These are phyloP conservation scores for Schoenoplectus tabernaemontani DNA, from an alignment of 202 grass and related monocot species.

Conservation along the genomic window DNA sequence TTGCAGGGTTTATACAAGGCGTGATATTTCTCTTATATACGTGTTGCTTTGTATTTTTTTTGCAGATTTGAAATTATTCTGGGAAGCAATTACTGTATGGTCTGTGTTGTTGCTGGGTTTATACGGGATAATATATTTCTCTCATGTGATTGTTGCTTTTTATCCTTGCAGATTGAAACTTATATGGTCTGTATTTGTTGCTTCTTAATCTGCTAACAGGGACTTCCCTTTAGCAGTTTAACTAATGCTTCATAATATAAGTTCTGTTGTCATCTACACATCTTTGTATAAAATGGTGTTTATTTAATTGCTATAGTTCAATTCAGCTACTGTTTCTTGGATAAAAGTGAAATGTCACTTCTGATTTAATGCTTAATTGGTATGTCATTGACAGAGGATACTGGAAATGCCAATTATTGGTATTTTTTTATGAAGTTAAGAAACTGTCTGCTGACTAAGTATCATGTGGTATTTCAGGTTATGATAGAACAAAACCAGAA, in stretches of 20 bases:
- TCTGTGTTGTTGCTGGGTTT: neutral
- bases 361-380: neutral
- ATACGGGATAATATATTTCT: neutral
- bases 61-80: neutral
- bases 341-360: neutral
- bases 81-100: neutral
- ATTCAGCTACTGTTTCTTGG: neutral
- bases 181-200: neutral
- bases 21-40: neutral
- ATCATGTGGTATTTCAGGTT: slow-evolving; percentile 27
- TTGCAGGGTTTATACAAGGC: neutral
- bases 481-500: slow-evolving; percentile 76
- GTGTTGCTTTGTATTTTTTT: neutral
- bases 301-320: neutral
- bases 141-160: neutral
- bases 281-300: neutral
- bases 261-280: neutral
- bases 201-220: neutral
- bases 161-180: neutral
- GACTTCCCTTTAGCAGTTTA: neutral
- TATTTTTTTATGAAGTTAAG: neutral
- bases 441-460: neutral
- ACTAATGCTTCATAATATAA: neutral
- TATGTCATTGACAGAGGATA: neutral
- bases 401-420: neutral